Evolutionary conservation across 768 basidiomycete genomes (phyloP).

Genomic region (Mycena belliarum): DNA sequence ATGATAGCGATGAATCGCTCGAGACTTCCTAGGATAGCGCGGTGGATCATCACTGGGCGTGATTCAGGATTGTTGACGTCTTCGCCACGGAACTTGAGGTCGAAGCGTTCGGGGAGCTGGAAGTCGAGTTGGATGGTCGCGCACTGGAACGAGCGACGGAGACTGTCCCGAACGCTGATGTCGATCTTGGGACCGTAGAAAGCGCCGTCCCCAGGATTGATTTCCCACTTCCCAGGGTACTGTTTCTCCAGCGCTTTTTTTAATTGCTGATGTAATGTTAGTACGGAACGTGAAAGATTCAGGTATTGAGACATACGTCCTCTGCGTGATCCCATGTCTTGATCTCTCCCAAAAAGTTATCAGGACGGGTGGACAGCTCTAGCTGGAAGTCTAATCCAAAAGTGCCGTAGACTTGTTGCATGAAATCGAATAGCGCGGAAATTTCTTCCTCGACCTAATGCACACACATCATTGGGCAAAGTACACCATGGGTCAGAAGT

Average conservation of each 20-base stretch:
- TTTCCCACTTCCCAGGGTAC: conserved; percentile 86
- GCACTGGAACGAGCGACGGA: conserved; percentile 93
- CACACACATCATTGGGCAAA: not conserved
- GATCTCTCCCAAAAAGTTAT: conserved; percentile 87
- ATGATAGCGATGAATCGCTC: conserved; percentile 97
- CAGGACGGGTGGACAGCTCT: conserved; percentile 93
- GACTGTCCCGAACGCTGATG: conserved; percentile 92
- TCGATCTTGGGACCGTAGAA: conserved; percentile 99
- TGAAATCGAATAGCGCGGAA: conserved; percentile 86
- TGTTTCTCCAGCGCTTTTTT: conserved; percentile 79
- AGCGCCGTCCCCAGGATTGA: conserved; percentile 96
- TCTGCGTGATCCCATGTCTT: conserved; percentile 93
- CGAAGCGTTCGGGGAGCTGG: conserved; percentile 96
- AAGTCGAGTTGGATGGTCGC: conserved; percentile 99
- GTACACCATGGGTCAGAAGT: not conserved
- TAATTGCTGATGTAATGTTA: conserved; percentile 62
- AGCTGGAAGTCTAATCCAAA: conserved; percentile 96
- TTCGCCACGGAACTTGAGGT: conserved; percentile 85
- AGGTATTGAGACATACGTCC: conserved; percentile 45
- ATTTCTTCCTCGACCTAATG: conserved; percentile 85
- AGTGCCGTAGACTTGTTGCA: conserved; percentile 88
- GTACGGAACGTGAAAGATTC: not conserved
- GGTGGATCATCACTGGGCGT: conserved; percentile 96
- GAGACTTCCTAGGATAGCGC: conserved; percentile 90
- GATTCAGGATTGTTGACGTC: conserved; percentile 54